phyloP scores from a whole-genome alignment of 345 rosid genomes.

The Brassica rapa region DNA sequence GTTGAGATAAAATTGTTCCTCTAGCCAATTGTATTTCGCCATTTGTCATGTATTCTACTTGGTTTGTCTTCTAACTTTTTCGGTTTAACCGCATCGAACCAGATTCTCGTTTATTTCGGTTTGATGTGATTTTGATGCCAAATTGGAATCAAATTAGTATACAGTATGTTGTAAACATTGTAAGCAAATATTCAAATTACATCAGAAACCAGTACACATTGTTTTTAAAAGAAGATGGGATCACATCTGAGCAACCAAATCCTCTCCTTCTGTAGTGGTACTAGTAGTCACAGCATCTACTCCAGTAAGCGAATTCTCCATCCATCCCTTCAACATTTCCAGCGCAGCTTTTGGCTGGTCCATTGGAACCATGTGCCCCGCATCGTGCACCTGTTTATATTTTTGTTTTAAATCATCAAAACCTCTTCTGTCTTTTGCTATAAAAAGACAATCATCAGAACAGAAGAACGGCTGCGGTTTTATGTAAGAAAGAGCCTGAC shows the following conservation, averaged over 20 bases:
- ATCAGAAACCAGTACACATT: background rate
- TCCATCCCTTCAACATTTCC: slow-evolving; percentile 90
- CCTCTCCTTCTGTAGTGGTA: slow-evolving; percentile 27
- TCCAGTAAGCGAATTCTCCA: slow-evolving; percentile 49
- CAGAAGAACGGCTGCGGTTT: background rate
- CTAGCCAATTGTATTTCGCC: slow-evolving; percentile 15
- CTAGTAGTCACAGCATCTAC: slow-evolving; percentile 16
- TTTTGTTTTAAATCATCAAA: slow-evolving; percentile 4
- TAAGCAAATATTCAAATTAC: background rate
- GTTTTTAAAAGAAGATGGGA: slow-evolving; percentile 21
- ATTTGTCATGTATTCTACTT: slow-evolving; percentile 16
- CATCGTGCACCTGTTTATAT: slow-evolving; percentile 65
- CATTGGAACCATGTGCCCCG: slow-evolving; percentile 99
- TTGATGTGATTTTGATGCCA: background rate
- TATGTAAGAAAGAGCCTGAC: slow-evolving; percentile 39
- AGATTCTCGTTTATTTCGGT: background rate
- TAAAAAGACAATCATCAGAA: slow-evolving; percentile 2
- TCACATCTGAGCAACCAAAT: slow-evolving; percentile 70
- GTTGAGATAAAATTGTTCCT: slow-evolving; percentile 17
- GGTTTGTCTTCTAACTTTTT: background rate
- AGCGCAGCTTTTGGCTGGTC: slow-evolving; percentile 91
- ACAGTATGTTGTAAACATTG: background rate
- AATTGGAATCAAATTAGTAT: background rate
- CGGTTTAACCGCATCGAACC: background rate
- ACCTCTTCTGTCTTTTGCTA: background rate